Conservation (phyloP, 306 rosid genomes). For the Benincasa hispida region DNA sequence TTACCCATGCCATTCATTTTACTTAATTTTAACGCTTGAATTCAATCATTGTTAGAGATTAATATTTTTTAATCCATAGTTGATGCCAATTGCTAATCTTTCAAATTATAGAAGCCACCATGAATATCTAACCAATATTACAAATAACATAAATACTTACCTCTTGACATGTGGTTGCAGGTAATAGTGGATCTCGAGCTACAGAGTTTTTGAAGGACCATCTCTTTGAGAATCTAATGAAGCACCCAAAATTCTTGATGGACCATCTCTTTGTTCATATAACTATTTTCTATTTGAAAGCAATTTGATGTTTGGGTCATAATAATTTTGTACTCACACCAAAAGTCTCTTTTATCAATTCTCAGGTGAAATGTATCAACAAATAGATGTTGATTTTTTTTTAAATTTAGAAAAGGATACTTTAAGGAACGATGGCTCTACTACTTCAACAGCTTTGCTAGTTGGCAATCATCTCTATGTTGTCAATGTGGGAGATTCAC, state of each 20-base stretch:
- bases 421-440: too few species aligned
- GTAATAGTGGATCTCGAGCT: conserved; percentile 96
- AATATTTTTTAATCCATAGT: too few species aligned
- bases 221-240: conserved; percentile 85
- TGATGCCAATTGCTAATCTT: too few species aligned
- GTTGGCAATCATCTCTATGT: too few species aligned
- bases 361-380: conserved; percentile 83
- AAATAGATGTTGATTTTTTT: conserved; percentile 77
- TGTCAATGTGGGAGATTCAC: too few species aligned
- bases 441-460: too few species aligned
- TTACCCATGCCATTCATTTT: too few species aligned
- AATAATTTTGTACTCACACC: not conserved
- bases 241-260: conserved; percentile 72
- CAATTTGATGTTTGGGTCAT: not conserved
- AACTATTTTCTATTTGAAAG: not conserved
- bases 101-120: too few species aligned
- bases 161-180: conserved; percentile 25
- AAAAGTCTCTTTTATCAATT: conserved; percentile 18
- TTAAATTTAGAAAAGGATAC: conserved; percentile 67
- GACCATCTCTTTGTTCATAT: conserved; percentile 36
- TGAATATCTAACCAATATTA: not conserved
- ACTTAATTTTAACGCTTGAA: too few species aligned
- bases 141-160: not conserved
- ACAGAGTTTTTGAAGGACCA: too few species aligned
- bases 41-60: too few species aligned